Base-by-base conservation (phyloP, 768 basidiomycete genomes). In the Termitomyces sp. region DNA sequence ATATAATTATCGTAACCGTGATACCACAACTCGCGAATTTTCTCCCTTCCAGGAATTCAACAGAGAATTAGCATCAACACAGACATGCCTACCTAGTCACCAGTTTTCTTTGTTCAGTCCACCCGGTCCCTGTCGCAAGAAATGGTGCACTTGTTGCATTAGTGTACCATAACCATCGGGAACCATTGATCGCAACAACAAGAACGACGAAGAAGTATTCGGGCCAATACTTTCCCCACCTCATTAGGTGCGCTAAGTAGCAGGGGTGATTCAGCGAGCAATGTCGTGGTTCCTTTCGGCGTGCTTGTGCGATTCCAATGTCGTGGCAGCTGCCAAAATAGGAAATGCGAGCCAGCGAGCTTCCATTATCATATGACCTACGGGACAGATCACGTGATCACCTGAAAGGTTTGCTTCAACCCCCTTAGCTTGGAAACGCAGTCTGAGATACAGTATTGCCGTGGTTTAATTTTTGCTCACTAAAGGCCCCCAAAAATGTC, bases 1-100 rank as follows among this genome's bases (percentile, higher is more conserved):
- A 96, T 95, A 69, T 97, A 97, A 63, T 83, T 85, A 64, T 91
- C 70, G 65, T 86, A 97, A 0, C 94, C 94, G 75, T 96, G 94
- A 66, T 91, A 87, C 88, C 91, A 97, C 5, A 96, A 73, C 53
- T 88, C 82, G 43, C 87, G 82, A 9, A 84, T 85, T 64, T 77
- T 78, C 62, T 91, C 81, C 44, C 91, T 93, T 61, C 5, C 35
- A 56, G 45, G 10, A 16, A 35, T 30, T 32, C 37, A 35, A 56
- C 37, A 43, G 23, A 47, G 9, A 21, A 37, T 14, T 43, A 23
- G n/a, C 12, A 27, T 3, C 23, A 7, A 50, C 21, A 16, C 4
- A 41, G 25, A 40, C 17, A 32, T 54, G 66, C 79, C 54, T 64
- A 85, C 86, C 85, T 79, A 62, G 77, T 75, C 16, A 75, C 73